Evolutionary conservation across 2,329 filamentous ascomycete genomes (phyloP), one percentile per base, ranked within the genome.

Genomic region (Xylariales sp.): DNA sequence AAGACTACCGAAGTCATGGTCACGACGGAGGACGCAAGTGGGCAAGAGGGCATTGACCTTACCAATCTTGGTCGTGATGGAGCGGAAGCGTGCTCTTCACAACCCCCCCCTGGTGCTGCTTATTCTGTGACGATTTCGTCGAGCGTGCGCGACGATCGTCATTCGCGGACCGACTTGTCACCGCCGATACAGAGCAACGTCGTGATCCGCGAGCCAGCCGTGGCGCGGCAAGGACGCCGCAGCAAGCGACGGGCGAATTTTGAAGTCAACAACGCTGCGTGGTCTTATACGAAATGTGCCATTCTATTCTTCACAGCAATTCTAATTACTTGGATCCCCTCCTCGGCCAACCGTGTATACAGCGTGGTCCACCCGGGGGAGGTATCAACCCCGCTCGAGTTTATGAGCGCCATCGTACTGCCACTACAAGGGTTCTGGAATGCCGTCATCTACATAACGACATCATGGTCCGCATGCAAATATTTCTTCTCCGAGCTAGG

Each of bases 381-480:
- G 4, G 63, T 73, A 0, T 73, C 69, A 6, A 72, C 81, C 20
- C 66, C 72, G 0, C 74, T 93, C 18, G 80, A 87, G 52, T 80
- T 84, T 49, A 76, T 82, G 49, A 82, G 84, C 16, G 80, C 84
- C 0, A 73, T 88, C 29, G 86, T 93, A 1, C 71, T 94, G 7
- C 87, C 88, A 0, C 71, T 89, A 0, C 88, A 94, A 57, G 88
- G 88, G 0, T 86, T 90, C 54, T 93, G 87, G 86, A 94, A 94
- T 58, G 78, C 82, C 14, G 61, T 86, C 44, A 88, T 94, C 50
- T 94, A 93, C 61, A 64, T 80, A 12, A 72, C 77, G 9, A 88
- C 84, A 1, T 87, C 83, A 5, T 78, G 80, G 70, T 63, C 74
- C 37, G 82, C 82, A 0, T 82, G 80, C 55, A 73, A 73, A 56